Base-by-base conservation (phyloP, 352 stramenopile genomes). In the Globisporangium mamillatum region DNA sequence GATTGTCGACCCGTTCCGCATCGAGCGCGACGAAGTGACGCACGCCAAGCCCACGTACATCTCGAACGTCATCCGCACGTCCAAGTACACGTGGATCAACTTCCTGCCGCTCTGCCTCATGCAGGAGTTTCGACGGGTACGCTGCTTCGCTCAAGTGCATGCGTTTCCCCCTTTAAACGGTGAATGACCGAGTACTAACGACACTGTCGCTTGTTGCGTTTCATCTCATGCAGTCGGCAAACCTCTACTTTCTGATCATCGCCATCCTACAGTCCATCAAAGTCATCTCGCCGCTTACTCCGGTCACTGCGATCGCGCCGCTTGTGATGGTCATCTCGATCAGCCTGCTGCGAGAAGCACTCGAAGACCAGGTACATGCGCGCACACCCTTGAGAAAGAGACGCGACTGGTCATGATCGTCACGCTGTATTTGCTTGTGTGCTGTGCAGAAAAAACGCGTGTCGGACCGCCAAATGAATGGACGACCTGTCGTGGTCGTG, bases 51-150 rank as follows among this genome's bases (percentile, higher is more conserved):
- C 77, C 20, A 74, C 64, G 16, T 94, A 81, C 69, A 79, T 83
- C 48, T 84, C 70, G 63, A 98, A 98, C 69, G 75, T 75, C 54
- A 91, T 98, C 24, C 75, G 77, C 32, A 98, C 93, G 29, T 89
- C 81, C 74, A 98, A 98, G 81, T 99, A 99, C 79, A 89, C 81
- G 34, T 75, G 77, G 56, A 27, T 86, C 61, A 93, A 89, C 70
- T 90, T 93, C 32, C 58, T 93, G 25, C 84, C 82, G 32, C 76
- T 90, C 8, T 91, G 81, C 66, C 65, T 93, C 18, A 38, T 90
- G 9, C 82, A 91, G 85, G 67, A 98, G 79, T 78, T 99, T 95
- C 82, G 78, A 59, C 74, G 82, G 73, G 82, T 91, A 71, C 38
- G 71, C 29, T 68, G 1, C 5, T 41, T 41, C 20, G 32, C 24